phyloP scores from a whole-genome alignment of 805 yeast species.

The Pichia paraexigua region DNA sequence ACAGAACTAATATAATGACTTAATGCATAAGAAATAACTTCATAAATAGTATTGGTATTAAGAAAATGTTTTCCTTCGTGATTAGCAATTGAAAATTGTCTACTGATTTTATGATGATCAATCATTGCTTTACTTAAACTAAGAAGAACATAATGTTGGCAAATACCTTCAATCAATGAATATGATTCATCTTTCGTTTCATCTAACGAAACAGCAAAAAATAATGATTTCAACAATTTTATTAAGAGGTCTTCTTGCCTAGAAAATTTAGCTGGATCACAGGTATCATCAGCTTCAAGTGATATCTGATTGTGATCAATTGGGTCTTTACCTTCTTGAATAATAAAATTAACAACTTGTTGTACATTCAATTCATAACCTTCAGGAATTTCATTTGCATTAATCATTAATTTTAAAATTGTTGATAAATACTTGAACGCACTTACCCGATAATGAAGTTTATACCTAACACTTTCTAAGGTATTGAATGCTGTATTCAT shows the following conservation, averaged over 20 bases:
- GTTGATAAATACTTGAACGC: slow-evolving; percentile 69
- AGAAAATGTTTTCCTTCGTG: slow-evolving; percentile 70
- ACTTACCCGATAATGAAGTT: slow-evolving; percentile 61
- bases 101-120: slow-evolving; percentile 56
- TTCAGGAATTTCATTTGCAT: slow-evolving; percentile 41
- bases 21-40: slow-evolving; percentile 71
- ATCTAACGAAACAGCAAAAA: slow-evolving; percentile 67
- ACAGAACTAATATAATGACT: slow-evolving; percentile 69
- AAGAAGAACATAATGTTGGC: slow-evolving; percentile 72
- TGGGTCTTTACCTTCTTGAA: slow-evolving; percentile 28
- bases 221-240: slow-evolving; percentile 59
- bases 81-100: slow-evolving; percentile 67
- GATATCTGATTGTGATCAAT: slow-evolving; percentile 15
- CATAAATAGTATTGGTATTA: slow-evolving; percentile 61
- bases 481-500: slow-evolving; percentile 69
- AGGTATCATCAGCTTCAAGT: slow-evolving; percentile 34
- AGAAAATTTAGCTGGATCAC: slow-evolving; percentile 41
- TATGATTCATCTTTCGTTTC: slow-evolving; percentile 66
- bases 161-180: slow-evolving; percentile 50
- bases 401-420: slow-evolving; percentile 61
- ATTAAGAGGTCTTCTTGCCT: slow-evolving; percentile 60
- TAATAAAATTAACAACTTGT: slow-evolving; percentile 37
- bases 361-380: slow-evolving; percentile 37
- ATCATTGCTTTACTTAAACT: slow-evolving; percentile 68
- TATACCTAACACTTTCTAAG: slow-evolving; percentile 56